Base-by-base conservation (phyloP, 2,329 filamentous ascomycete species). In the Phialocephala subalpina region DNA sequence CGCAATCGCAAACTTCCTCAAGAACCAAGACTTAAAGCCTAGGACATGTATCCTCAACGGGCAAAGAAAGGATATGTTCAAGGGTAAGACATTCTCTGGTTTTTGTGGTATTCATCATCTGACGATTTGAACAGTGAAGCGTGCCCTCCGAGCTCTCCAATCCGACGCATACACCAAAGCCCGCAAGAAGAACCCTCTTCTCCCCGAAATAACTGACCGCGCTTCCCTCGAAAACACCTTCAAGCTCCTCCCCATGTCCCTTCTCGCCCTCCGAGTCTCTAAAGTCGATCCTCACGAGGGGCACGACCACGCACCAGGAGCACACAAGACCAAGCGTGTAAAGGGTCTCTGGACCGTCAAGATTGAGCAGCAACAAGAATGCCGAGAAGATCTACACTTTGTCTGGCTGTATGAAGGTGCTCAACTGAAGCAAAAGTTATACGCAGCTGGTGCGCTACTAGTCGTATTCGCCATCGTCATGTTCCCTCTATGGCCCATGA, bases 51-150 rank as follows among this genome's bases (percentile, higher is more conserved):
- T 99, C 70, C 87, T 98, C 71, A 94, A 97, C 72, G 96, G 96
- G 74, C 94, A 97, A 84, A 88, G 96, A 75, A 98, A 97, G 82
- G 95, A 99, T 72, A 97, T 99, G 92, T 98, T 99, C 81, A 92
- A 91, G 85, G 94, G 93, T 95, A 83, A 58, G 77, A 16, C 6
- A 40, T 6, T 35, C 20, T 8, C 22, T 29, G 9, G 18, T 16
- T 12, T 18, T 1, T 33, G 22, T 33, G 9, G 11, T 53, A 14
- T 53, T 33, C 49, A 49, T 3, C 25, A 18, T 18, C 47, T 53
- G 25, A 53, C 27, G 29, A 49, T 20, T 33, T 72, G 63, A 25
- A 47, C 62, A 97, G 96, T 99, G 78, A 98, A 98, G 86, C 93
- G 96, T 77, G 96, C 96, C 47, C 90, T 99, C 68, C 92, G 96